Evolutionary conservation across 805 yeast species (phyloP).

Genomic region (Candida coquimbonensis): DNA sequence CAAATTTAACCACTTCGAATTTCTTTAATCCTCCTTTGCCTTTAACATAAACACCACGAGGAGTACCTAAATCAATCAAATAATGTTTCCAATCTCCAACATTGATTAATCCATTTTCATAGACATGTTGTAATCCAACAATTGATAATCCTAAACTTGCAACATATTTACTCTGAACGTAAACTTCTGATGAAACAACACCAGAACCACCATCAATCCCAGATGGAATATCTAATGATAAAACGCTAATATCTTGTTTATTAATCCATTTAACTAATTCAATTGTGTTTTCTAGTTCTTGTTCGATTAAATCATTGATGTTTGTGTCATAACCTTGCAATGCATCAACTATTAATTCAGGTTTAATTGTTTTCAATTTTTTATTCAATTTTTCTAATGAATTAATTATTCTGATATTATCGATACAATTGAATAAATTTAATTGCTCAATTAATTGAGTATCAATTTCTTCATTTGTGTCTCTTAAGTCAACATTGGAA

Average conservation of each 20-base stretch:
- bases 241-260: conserved; percentile 29
- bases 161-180: conserved; percentile 47
- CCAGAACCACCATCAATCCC: conserved; percentile 86
- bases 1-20: conserved; percentile 27
- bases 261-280: conserved; percentile 66
- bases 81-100: conserved; percentile 48
- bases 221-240: conserved; percentile 76
- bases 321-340: conserved; percentile 77
- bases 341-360: conserved; percentile 76
- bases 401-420: conserved; percentile 41
- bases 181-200: conserved; percentile 23
- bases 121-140: conserved; percentile 53
- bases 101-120: conserved; percentile 44
- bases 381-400: conserved; percentile 28
- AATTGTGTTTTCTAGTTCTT: conserved; percentile 32
- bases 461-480: conserved; percentile 11
- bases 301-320: conserved; percentile 44
- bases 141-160: conserved; percentile 71
- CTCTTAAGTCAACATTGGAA: conserved; percentile 6
- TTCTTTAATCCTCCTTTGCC: conserved; percentile 34
- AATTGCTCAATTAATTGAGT: conserved; percentile 39
- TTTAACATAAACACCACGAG: conserved; percentile 44
- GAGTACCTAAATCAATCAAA: conserved; percentile 66
- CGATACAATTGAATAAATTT: conserved; percentile 48
- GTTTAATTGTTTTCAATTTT: conserved; percentile 41